Base-by-base conservation (phyloP, 2,329 filamentous ascomycete species). In the Dactylellina haptotyla region DNA sequence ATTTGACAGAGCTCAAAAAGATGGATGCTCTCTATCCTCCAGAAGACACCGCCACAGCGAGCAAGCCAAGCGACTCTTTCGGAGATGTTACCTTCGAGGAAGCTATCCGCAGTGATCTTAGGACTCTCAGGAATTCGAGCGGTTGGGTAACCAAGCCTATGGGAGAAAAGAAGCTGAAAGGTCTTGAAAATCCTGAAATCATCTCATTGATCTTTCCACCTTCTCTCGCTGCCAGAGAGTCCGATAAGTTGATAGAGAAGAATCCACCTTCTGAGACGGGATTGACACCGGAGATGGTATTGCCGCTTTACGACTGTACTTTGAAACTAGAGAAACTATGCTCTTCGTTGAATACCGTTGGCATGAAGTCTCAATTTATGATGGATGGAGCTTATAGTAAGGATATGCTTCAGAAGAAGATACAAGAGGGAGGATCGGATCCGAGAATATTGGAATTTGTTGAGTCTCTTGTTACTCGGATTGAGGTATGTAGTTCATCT, bases 141-240 rank as follows among this genome's bases (percentile, higher is more conserved):
- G 95, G 95, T 5, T 99, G 98, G 79, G 92, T 97, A 80, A 93
- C 98, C 79, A 97, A 97, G 81, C 93, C 97, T 78, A 90, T 97
- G 80, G 95, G 95, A 53, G 93, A 98, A 81, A 90, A 90, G 77
- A 97, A 97, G 79, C 85, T 99, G 65, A 99, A 99, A 82, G 95
- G 95, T 28, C 88, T 99, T 10, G 95, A 99, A 81, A 99, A 99
- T 79, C 94, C 95, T 0, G 95, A 99, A 80, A 90, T 93, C 73
- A 90, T 99, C 77, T 98, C 97, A 82, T 89, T 96, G 69, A 90
- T 99, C 80, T 99, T 97, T 80, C 94, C 95, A 1, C 93, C 97
- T 80, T 87, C 90, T 0, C 86, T 99, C 30, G 88, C 91, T 10
- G 92, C 92, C 39, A 90, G 95, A 43, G 79, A 84, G 59, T 80